Percentiles rank a stretch among this genome's conserved stretches.
These are phyloP conservation scores for Aspergillus amoenus DNA, from an alignment of 2,329 filamentous ascomycete species.

Conservation along the genomic window DNA sequence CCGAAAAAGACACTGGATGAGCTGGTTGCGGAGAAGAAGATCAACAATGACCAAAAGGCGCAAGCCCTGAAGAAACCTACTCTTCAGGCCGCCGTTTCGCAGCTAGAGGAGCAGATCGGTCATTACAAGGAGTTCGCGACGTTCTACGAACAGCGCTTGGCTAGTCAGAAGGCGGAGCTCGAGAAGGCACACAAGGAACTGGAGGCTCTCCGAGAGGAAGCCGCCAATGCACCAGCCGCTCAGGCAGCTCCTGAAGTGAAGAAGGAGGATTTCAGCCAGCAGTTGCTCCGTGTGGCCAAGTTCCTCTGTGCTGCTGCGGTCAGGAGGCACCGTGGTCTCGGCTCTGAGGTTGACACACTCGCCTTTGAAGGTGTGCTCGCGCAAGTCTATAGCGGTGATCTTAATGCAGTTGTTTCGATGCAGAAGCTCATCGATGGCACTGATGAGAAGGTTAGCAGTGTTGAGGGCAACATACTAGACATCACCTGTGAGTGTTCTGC, in stretches of 20 bases:
- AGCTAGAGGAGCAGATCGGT: constrained; percentile 61
- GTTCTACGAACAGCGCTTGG: constrained; percentile 57
- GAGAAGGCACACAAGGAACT: constrained; percentile 57
- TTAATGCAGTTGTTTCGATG: constrained; percentile 58
- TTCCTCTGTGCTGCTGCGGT: constrained; percentile 64
- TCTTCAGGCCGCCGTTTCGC: constrained; percentile 55
- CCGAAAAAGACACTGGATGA: constrained; percentile 61
- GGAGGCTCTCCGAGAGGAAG: constrained; percentile 52
- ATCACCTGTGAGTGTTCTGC: constrained; percentile 55
- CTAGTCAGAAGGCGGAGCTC: constrained; percentile 56
- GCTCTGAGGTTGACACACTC: constrained; percentile 56
- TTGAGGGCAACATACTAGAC: constrained; percentile 54
- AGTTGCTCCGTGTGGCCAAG: constrained; percentile 59
- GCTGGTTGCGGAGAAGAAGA: constrained; percentile 61
- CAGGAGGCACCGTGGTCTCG: constrained; percentile 59
- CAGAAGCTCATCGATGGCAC: constrained; percentile 61
- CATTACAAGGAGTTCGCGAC: constrained; percentile 61
- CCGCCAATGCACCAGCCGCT: constrained; percentile 49
- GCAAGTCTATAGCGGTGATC: constrained; percentile 63
- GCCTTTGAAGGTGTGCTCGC: constrained; percentile 65
- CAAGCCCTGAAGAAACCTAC: constrained; percentile 63
- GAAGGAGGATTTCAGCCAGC: constrained; percentile 52
- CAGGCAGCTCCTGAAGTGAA: constrained; percentile 49
- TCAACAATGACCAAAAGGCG: constrained; percentile 65
- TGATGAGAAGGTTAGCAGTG: constrained; percentile 57